Conservation (phyloP, 176 grass and related monocot species). For the Urochloa ruziziensis region DNA sequence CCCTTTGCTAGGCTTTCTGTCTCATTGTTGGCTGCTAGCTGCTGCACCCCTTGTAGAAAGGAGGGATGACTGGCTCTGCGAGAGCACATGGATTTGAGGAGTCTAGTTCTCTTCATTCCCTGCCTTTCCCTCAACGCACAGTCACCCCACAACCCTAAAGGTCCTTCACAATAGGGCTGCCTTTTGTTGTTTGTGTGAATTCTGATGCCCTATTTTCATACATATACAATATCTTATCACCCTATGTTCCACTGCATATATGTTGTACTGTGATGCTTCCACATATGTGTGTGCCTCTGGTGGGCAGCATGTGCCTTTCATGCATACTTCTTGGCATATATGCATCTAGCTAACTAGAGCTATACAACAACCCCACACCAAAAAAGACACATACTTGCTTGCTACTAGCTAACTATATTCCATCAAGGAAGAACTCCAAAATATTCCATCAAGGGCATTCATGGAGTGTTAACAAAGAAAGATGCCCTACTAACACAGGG, state of each 20-base stretch:
- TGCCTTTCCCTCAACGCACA: conserved; percentile 25
- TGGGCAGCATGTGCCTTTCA: conserved; percentile 40
- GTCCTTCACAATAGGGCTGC: background rate
- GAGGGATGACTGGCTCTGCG: conserved; percentile 24
- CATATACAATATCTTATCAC: conserved; percentile 28
- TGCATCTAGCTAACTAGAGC: conserved; percentile 22
- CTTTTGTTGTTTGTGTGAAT: conserved; percentile 23
- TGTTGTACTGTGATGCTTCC: conserved; percentile 2
- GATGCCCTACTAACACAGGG: conserved; percentile 22
- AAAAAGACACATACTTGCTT: conserved; percentile 11
- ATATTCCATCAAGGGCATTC: background rate
- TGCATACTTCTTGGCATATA: conserved; percentile 36
- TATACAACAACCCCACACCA: conserved; percentile 28
- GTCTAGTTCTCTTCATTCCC: conserved; percentile 15
- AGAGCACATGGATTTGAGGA: conserved; percentile 29
- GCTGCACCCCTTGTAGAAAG: conserved; percentile 20
- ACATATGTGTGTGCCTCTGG: conserved; percentile 4
- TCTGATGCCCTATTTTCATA: background rate
- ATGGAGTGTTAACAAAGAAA: conserved; percentile 30
- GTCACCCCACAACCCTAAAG: conserved; percentile 20
- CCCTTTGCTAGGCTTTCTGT: conserved; percentile 28
- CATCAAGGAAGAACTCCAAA: background rate
- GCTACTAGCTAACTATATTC: conserved; percentile 8
- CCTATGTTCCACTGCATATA: background rate
- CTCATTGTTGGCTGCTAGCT: conserved; percentile 23